Percentiles rank a stretch among this genome's conserved stretches.
Conservation (phyloP, 257 asterid species). For the Forsythia viridissima region DNA sequence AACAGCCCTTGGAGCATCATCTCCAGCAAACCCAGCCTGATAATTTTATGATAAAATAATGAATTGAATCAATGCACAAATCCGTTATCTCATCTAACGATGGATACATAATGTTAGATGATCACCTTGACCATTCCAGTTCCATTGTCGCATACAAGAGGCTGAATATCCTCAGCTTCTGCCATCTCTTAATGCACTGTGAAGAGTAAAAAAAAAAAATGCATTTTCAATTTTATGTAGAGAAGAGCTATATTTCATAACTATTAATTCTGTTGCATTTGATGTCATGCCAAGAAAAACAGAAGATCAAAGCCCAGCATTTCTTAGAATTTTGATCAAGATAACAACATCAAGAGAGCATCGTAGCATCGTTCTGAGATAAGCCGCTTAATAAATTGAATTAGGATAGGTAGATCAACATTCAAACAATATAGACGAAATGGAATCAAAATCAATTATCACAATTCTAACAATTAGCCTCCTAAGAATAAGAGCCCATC, state of each 20-base stretch:
- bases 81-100: neutral
- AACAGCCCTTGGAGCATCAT: slow-evolving; percentile 21
- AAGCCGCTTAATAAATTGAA: no score
- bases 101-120: neutral
- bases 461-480: no score
- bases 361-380: no score
- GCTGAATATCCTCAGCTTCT: slow-evolving; percentile 53
- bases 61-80: neutral
- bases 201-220: slow-evolving; percentile 7
- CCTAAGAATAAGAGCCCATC: neutral
- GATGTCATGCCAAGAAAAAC: slow-evolving; percentile 6
- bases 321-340: neutral
- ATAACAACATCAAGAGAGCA: neutral
- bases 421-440: no score
- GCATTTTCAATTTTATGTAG: neutral
- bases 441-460: no score
- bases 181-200: slow-evolving; percentile 43
- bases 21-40: slow-evolving; percentile 39
- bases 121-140: slow-evolving; percentile 64
- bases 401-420: no score
- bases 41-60: neutral
- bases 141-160: slow-evolving; percentile 63
- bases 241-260: neutral
- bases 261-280: neutral
- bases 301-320: neutral